Evolutionary conservation across 1,284 basidiomycete genomes (phyloP).

Genomic region (Apiotrichum akiyoshidainum): DNA sequence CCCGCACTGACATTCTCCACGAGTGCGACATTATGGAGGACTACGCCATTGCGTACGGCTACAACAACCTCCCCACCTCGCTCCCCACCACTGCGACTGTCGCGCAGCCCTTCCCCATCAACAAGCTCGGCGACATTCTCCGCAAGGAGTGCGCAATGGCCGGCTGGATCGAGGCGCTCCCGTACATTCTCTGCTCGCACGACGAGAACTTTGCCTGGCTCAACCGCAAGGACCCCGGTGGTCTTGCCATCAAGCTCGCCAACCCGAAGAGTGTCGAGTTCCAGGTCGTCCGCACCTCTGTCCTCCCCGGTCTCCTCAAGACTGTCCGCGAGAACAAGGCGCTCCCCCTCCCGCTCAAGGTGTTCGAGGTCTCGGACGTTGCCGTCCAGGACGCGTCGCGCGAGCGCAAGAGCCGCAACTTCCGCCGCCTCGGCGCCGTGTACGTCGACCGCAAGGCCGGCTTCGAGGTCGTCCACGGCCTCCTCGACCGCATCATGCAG

Average conservation of each 20-base stretch:
- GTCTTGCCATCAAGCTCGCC: constrained; percentile 79
- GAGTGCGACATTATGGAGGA: constrained; percentile 99
- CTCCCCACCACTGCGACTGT: constrained; percentile 96
- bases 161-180: constrained; percentile 93
- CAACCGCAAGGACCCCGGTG: constrained; percentile 77
- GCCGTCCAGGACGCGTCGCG: constrained; percentile 75
- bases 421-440: constrained; percentile 79
- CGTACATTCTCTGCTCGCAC: constrained; percentile 95
- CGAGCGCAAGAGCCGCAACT: constrained; percentile 84
- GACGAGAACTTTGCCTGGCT: constrained; percentile 96
- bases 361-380: constrained; percentile 93
- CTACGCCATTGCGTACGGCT: constrained; percentile 94
- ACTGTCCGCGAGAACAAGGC: constrained; percentile 94
- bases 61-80: constrained; percentile 88
- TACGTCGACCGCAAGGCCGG: constrained; percentile 96
- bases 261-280: constrained; percentile 98
- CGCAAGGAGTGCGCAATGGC: constrained; percentile 87
- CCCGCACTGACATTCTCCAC: constrained; percentile 93
- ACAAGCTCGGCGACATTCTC: constrained; percentile 85
- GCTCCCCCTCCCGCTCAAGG: constrained; percentile 83
- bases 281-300: constrained; percentile 93
- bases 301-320: constrained; percentile 93
- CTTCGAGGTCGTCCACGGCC: constrained; percentile 93
- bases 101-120: constrained; percentile 84
- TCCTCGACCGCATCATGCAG: constrained; percentile 91